These are phyloP conservation scores for Malus hybrid DNA, from an alignment of 331 rosid species.

Conservation along the genomic window DNA sequence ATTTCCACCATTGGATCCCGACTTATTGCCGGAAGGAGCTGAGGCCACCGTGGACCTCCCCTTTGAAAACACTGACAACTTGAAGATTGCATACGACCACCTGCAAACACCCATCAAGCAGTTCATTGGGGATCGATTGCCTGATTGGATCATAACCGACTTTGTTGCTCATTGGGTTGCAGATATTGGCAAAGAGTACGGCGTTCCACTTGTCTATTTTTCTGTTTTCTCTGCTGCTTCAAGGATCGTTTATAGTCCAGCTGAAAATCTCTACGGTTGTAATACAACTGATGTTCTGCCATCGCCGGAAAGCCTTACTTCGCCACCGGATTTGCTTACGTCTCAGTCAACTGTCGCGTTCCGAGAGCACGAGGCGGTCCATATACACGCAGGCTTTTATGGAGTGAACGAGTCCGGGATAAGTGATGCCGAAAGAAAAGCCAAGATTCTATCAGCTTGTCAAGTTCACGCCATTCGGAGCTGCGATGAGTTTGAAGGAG, in stretches of 20 bases:
- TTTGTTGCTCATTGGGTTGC: not conserved
- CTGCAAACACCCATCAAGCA: conserved; percentile 1
- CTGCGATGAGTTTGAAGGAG: conserved; percentile 36
- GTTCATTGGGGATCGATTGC: not conserved
- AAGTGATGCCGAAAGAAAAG: not conserved
- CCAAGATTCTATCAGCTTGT: conserved; percentile 5
- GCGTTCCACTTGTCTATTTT: conserved; percentile 12
- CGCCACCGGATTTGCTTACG: conserved; percentile 1
- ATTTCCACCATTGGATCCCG: conserved; percentile 5
- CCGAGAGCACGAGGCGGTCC: conserved; percentile 3
- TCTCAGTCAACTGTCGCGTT: conserved; percentile 20
- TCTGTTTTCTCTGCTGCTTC: conserved; percentile 5
- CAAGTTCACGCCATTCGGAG: conserved; percentile 13
- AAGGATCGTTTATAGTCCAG: not conserved
- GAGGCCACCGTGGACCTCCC: conserved; percentile 37
- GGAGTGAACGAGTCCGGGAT: conserved; percentile 2
- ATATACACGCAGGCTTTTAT: not conserved
- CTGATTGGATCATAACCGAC: not conserved
- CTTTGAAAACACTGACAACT: conserved; percentile 14
- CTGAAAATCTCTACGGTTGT: not conserved
- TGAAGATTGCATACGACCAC: not conserved
- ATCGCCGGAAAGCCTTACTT: not conserved
- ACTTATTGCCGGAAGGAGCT: conserved; percentile 26
- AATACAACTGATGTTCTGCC: not conserved
- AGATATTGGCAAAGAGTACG: conserved; percentile 28